Base-by-base conservation (phyloP, 805 yeast genomes). In the Candida berthetii region DNA sequence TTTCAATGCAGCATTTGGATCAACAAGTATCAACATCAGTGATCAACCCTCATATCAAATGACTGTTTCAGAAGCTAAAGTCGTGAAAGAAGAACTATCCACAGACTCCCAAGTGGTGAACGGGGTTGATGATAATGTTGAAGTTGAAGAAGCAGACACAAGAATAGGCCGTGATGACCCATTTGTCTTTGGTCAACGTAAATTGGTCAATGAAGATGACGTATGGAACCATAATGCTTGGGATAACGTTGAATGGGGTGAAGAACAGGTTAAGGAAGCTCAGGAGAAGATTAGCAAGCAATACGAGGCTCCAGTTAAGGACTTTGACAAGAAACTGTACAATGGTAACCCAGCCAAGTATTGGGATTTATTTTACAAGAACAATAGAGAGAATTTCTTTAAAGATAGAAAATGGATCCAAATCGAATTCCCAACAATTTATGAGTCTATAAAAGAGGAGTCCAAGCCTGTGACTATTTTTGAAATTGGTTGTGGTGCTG, bases 161-260 rank as follows among this genome's bases (percentile, higher is more conserved):
- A 64, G 91, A 42, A 69, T 84, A 31, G 91, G 96, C 2, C 82
- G 91, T 46, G 97, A 90, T 52, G 70, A 78, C 29, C 99, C 99
- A 6, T 91, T 88, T 61, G 82, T 81, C 17, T 93, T 93, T 64
- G 99, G 99, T 10, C 95, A 88, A 59, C 70, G 99, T 42, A 78
- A 65, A 48, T 67, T 93, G 43, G 74, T 74, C 3, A 76, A 80
- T 37, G 84, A 80, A 14, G 80, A 82, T 4, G 89, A 88, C 24
- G 96, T 93, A 1, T 93, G 95, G 81, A 74, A 76, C 45, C 95
- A 85, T 58, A 93, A 93, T 59, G 99, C 99, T 0, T 71, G 79
- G 85, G 99, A 93, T 60, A 96, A 93, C 59, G 97, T 89, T 28
- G 96, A 88, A 56, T 90, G 96, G 96, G 97, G 95, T 38, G 89